Percentiles rank a stretch among this genome's conserved stretches.
Conservation (phyloP, 371 early-diverging fungal genomes). For the Zancudomyces culisetae region DNA sequence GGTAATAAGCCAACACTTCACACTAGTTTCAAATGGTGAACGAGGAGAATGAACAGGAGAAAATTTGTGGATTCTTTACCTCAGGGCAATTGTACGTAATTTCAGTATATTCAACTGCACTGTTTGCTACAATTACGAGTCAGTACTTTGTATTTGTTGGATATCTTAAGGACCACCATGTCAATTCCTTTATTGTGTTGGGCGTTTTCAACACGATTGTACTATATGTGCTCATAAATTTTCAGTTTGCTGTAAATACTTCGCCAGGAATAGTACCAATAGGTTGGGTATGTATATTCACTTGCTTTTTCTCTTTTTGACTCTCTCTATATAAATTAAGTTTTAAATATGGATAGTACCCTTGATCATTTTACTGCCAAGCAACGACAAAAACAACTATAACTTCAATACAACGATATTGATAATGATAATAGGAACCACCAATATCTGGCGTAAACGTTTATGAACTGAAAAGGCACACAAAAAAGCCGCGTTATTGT, state of each 20-base stretch:
- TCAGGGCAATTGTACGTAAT: constrained; percentile 20
- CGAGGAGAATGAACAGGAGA: background rate
- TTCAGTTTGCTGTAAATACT: constrained; percentile 50
- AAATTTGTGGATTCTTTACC: background rate
- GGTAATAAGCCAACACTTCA: too few species aligned
- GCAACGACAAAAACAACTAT: too few species aligned
- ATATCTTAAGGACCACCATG: constrained; percentile 26
- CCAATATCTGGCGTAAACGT: constrained; percentile 27
- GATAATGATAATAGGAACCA: constrained; percentile 14
- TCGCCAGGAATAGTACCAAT: constrained; percentile 64
- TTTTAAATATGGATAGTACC: too few species aligned
- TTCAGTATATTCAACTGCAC: constrained; percentile 30
- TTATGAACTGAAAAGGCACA: constrained; percentile 51
- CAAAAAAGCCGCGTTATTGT: constrained; percentile 50
- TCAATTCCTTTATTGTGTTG: constrained; percentile 23
- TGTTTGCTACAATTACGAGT: constrained; percentile 27
- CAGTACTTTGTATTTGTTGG: constrained; percentile 35
- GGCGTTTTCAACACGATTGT: constrained; percentile 45
- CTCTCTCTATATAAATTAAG: too few species aligned
- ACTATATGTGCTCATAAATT: constrained; percentile 51
- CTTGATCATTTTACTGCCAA: too few species aligned
- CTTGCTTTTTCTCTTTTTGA: background rate
- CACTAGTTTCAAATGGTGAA: too few species aligned
- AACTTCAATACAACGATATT: background rate
- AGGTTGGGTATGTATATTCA: constrained; percentile 16